A percentile compares a stretch with the other conserved stretches of the same genome.
Conservation (phyloP, 1,284 basidiomycete species). For the Cystobasidiaceae sp. region DNA sequence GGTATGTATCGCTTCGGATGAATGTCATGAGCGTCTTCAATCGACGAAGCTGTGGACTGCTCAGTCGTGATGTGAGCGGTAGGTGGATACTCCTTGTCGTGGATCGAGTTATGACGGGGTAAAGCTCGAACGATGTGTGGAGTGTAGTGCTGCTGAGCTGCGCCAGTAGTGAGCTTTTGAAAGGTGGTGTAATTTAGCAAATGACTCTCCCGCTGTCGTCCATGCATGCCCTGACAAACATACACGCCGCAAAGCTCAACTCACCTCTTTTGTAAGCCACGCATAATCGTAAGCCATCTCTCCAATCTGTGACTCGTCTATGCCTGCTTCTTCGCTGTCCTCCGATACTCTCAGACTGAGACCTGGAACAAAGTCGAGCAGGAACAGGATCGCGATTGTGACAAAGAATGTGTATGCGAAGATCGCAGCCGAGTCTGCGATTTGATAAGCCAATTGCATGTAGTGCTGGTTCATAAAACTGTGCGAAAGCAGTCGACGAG, state of each 20-base stretch:
- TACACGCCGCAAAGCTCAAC: neutral
- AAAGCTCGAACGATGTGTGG: too few relatives aligned
- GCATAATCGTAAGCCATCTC: slow-evolving; percentile 82
- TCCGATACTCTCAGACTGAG: slow-evolving; percentile 63
- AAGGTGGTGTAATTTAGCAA: neutral
- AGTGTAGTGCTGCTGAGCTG: too few relatives aligned
- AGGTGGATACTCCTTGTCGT: too few relatives aligned
- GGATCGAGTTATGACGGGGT: too few relatives aligned
- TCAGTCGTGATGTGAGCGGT: too few relatives aligned
- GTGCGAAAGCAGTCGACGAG: too few relatives aligned
- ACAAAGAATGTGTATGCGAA: slow-evolving; percentile 70
- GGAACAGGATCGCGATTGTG: slow-evolving; percentile 70
- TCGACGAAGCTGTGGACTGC: too few relatives aligned
- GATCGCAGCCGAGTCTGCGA: slow-evolving; percentile 72
- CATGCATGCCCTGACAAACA: too few relatives aligned
- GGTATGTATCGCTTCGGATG: too few relatives aligned
- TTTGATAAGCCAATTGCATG: slow-evolving; percentile 55
- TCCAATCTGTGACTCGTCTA: slow-evolving; percentile 68
- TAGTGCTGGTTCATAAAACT: slow-evolving; percentile 80
- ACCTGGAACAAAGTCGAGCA: slow-evolving; percentile 87
- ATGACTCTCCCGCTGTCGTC: too few relatives aligned
- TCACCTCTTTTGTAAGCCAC: neutral
- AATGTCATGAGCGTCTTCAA: too few relatives aligned
- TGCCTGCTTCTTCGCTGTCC: neutral
- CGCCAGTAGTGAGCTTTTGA: too few relatives aligned